Percentiles rank a stretch among this genome's conserved stretches.
Evolutionary conservation across 177 flowering plant species (phyloP).

Genomic region (Vitis hybrid): DNA sequence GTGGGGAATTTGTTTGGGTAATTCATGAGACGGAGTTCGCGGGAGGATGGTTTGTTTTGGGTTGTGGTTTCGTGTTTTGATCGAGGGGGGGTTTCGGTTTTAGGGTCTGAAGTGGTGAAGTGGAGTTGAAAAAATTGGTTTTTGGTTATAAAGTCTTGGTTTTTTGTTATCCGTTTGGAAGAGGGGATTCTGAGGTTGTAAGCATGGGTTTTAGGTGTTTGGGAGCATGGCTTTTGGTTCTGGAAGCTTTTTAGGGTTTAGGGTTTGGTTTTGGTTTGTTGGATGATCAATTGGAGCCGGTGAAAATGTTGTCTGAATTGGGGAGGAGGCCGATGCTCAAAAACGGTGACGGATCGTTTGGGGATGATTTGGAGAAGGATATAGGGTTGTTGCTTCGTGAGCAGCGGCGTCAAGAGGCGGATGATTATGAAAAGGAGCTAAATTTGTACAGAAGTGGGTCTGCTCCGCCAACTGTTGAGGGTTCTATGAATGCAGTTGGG

Average conservation of each 20-base stretch:
- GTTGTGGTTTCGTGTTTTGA: background rate
- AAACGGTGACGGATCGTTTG: constrained; percentile 49
- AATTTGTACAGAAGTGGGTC: constrained; percentile 74
- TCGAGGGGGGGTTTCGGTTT: background rate
- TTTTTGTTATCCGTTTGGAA: constrained; percentile 8
- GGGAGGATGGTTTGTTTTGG: constrained; percentile 9
- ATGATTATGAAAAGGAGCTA: constrained; percentile 67
- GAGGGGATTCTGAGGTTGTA: constrained; percentile 8
- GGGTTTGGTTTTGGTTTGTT: constrained; percentile 11
- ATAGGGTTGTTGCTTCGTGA: constrained; percentile 56
- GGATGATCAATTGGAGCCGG: constrained; percentile 22
- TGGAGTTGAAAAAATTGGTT: background rate
- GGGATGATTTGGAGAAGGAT: constrained; percentile 67
- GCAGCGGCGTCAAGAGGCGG: constrained; percentile 55
- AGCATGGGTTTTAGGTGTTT: constrained; percentile 8
- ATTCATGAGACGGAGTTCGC: background rate
- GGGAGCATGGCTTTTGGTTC: constrained; percentile 4
- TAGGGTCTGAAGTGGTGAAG: background rate
- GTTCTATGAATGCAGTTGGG: constrained; percentile 67
- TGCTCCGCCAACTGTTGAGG: constrained; percentile 82
- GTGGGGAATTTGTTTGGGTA: background rate
- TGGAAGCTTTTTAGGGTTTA: constrained; percentile 13
- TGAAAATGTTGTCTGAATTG: constrained; percentile 50
- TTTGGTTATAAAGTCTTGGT: constrained; percentile 7
- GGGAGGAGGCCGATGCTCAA: constrained; percentile 58